These are phyloP conservation scores for Aspergillus sp. DNA, from an alignment of 2,329 filamentous ascomycete species.

Conservation along the genomic window DNA sequence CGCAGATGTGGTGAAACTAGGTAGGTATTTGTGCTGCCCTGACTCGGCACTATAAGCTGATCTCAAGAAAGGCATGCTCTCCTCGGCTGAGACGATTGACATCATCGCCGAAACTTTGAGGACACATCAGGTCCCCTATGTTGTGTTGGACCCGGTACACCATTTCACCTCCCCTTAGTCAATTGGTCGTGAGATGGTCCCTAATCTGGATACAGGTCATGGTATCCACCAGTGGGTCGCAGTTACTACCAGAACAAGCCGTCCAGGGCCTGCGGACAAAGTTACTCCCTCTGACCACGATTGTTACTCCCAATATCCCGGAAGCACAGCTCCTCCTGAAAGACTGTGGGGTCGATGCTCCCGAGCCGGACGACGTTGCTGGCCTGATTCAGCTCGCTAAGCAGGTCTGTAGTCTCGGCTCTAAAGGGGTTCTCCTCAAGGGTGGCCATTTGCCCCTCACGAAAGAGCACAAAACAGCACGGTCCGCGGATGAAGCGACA, in stretches of 20 bases:
- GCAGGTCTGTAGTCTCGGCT: conserved; percentile 65
- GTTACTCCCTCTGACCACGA: conserved; percentile 44
- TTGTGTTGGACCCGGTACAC: conserved; percentile 74
- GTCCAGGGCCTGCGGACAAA: conserved; percentile 39
- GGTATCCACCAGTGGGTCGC: conserved; percentile 59
- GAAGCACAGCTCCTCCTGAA: conserved; percentile 47
- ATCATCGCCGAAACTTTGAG: conserved; percentile 65
- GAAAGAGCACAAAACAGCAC: conserved; percentile 59
- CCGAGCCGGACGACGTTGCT: conserved; percentile 56
- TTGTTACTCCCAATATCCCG: conserved; percentile 51
- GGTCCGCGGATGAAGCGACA: conserved; percentile 57
- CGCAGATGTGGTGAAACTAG: conserved; percentile 88
- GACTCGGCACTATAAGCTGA: neutral
- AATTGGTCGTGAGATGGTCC: neutral
- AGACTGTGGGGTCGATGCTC: conserved; percentile 35
- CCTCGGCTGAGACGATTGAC: conserved; percentile 67
- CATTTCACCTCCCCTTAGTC: neutral
- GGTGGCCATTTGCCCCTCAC: conserved; percentile 85
- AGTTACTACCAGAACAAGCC: conserved; percentile 45
- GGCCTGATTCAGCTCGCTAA: conserved; percentile 70
- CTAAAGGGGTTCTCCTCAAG: conserved; percentile 81
- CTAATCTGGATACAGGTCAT: conserved; percentile 66
- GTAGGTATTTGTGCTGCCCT: conserved; percentile 43
- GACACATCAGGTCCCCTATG: conserved; percentile 55
- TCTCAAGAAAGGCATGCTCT: conserved; percentile 69